A percentile compares a stretch with the other conserved stretches of the same genome.
phyloP scores from a whole-genome alignment of 1,284 basidiomycete genomes.

The Cutaneotrichosporon mucoides region DNA sequence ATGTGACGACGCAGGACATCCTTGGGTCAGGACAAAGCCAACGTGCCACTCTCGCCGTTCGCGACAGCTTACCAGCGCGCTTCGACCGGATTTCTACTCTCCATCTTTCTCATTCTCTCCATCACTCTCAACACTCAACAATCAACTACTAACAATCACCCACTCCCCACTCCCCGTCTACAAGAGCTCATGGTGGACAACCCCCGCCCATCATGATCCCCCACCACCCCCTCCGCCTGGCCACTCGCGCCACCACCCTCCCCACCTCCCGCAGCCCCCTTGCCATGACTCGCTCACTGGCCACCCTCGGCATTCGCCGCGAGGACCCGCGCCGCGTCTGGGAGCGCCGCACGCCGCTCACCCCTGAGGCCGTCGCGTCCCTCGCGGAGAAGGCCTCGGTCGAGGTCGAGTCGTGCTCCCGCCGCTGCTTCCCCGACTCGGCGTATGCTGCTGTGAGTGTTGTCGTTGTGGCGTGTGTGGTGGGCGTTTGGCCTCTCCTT shows the following conservation, averaged over 20 bases:
- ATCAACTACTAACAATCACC: background rate
- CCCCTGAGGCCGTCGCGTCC: conserved; percentile 64
- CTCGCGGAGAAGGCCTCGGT: conserved; percentile 42
- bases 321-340: conserved; percentile 76
- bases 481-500: no score
- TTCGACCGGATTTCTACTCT: background rate
- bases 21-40: no score
- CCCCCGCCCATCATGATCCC: background rate
- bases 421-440: conserved; percentile 61
- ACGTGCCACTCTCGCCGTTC: no score
- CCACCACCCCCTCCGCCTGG: no score
- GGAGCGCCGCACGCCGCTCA: conserved; percentile 81
- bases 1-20: no score
- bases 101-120: background rate
- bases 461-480: no score
- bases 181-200: background rate
- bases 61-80: no score
- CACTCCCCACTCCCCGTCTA: no score
- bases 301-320: conserved; percentile 62
- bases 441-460: conserved; percentile 59
- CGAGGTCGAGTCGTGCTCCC: conserved; percentile 59
- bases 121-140: no score
- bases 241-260: no score
- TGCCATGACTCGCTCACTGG: conserved; percentile 12
- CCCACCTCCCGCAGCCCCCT: no score